Base-by-base conservation (phyloP, 116 monocot genomes). In the Dioscorea cayenensis region DNA sequence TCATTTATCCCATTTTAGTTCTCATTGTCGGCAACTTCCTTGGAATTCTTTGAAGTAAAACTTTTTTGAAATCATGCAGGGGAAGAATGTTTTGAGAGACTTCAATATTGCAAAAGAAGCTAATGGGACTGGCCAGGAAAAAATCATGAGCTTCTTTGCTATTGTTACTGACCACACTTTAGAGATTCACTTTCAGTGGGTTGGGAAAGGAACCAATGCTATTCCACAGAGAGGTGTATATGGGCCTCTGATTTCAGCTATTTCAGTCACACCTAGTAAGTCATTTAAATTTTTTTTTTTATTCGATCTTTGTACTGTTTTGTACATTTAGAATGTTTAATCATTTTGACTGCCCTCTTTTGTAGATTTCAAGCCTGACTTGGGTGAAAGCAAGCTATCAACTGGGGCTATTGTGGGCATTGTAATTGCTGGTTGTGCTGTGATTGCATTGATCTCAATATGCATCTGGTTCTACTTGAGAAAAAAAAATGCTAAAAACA, bases 171-270 rank as follows among this genome's bases (percentile, higher is more conserved):
- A 59, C 16, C 72, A 64, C 27, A 73, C 73, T 13, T 70, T 85
- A 73, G 85, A 85, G 63, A 76, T 85, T 21, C 77, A 72, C 60
- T 81, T 85, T 49, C 29, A 71, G 9, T 85, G 85, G 85, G 72
- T 75, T 73, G 85, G 85, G 21, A 81, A 78, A 63, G 85, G 85
- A 55, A 85, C 85, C 55, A 72, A 72, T 51, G 22, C 76, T 16
- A 78, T 79, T 66, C 85, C 85, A 16, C 1, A 8, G 8, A 68
- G 19, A 65, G 75, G 76, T 35, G 66, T 73, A 14, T 85, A 79
- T 73, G 85, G 85, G 8, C 85, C 85, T 16, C 73, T 83, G 18
- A 67, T 83, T 62, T 83, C 83, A 67, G 78, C 74, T 36, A 83
- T 83, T 61, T 72, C 83, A 67, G 76, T 78, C 6, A 79, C 75